phyloP scores from a whole-genome alignment of 257 asterid species.

The Petunia secreta region DNA sequence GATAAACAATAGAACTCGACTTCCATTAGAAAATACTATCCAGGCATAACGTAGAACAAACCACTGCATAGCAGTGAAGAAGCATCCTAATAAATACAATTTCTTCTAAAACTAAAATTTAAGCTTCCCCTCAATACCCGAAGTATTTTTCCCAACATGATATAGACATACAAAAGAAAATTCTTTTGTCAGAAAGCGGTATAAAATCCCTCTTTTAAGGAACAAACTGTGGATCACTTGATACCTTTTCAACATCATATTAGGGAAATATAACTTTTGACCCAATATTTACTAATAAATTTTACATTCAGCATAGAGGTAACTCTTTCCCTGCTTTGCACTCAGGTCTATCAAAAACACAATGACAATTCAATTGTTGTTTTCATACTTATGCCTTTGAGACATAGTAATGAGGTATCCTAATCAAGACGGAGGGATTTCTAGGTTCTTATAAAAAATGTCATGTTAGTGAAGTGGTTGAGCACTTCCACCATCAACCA shows the following conservation, averaged over 20 bases:
- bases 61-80: constrained; percentile 21
- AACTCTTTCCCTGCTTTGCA: background rate
- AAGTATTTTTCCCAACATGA: background rate
- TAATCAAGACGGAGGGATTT: background rate
- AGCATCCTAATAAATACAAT: background rate
- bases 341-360: background rate
- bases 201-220: background rate
- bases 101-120: constrained; percentile 1
- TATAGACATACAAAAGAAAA: background rate
- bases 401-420: background rate
- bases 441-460: background rate
- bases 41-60: background rate
- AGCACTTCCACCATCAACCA: too few relatives aligned
- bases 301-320: constrained; percentile 1
- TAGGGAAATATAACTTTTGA: background rate
- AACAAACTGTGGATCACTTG: background rate
- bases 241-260: background rate
- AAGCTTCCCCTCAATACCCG: background rate
- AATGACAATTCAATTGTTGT: background rate
- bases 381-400: background rate
- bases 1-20: constrained; percentile 21
- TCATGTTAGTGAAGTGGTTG: background rate
- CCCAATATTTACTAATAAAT: background rate
- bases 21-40: background rate
- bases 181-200: constrained; percentile 8